A percentile compares a stretch with the other conserved stretches of the same genome.
phyloP scores from a whole-genome alignment of 768 basidiomycete species.

The Leucosporidium scottii region DNA sequence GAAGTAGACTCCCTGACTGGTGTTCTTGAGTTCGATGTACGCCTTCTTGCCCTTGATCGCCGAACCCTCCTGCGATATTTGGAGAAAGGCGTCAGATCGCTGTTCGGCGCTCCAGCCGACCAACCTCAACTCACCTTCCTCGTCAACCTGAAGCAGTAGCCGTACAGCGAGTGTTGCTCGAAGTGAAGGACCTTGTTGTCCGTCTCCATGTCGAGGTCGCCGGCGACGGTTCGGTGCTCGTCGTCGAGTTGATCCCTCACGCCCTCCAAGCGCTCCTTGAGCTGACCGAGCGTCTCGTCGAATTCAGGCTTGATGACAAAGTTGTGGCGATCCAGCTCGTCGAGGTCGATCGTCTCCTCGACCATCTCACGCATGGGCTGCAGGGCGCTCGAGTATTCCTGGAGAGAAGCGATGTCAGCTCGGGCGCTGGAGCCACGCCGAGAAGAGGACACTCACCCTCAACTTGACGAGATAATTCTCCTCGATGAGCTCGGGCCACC shows the following conservation, averaged over 20 bases:
- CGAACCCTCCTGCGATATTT: conserved; percentile 63
- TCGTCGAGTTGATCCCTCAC: conserved; percentile 71
- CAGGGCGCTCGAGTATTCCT: conserved; percentile 61
- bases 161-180: conserved; percentile 80
- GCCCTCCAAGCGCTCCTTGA: conserved; percentile 62
- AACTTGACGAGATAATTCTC: conserved; percentile 48
- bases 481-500: conserved; percentile 50
- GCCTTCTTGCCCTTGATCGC: conserved; percentile 55
- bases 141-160: conserved; percentile 86
- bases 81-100: not conserved
- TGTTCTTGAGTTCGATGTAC: conserved; percentile 76
- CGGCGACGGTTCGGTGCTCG: conserved; percentile 65
- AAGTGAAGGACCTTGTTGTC: conserved; percentile 87
- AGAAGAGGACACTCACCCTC: conserved; percentile 9
- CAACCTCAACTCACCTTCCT: conserved; percentile 59
- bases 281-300: conserved; percentile 62
- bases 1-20: conserved; percentile 82
- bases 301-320: conserved; percentile 90
- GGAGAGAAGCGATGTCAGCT: not conserved
- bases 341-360: conserved; percentile 86
- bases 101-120: conserved; percentile 10
- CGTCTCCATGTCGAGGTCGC: conserved; percentile 68
- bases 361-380: conserved; percentile 87
- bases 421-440: no score
- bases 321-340: conserved; percentile 67